Percentiles rank a stretch among this genome's conserved stretches.
Evolutionary conservation across 2,329 filamentous ascomycete genomes (phyloP).

Genomic region (Penicillium sp.): DNA sequence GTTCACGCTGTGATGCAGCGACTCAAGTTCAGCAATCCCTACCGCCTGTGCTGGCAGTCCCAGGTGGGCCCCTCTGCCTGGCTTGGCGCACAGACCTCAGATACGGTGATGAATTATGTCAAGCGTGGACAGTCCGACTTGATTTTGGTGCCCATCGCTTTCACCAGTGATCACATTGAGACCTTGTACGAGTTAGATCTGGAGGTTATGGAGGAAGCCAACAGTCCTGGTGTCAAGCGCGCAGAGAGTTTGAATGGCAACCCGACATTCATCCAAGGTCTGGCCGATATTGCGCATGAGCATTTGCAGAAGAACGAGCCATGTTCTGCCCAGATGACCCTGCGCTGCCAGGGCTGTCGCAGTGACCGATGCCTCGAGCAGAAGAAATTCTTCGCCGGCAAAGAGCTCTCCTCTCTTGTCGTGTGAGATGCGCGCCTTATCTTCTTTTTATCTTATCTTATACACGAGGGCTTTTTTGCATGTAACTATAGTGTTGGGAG

Average conservation of each 20-base stretch:
- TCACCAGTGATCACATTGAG: slow-evolving; percentile 99
- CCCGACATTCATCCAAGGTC: slow-evolving; percentile 82
- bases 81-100: slow-evolving; percentile 90
- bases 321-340: slow-evolving; percentile 83
- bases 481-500: slow-evolving; percentile 4
- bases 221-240: slow-evolving; percentile 80
- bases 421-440: slow-evolving; percentile 6
- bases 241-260: slow-evolving; percentile 91
- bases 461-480: not conserved
- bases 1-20: slow-evolving; percentile 96
- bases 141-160: slow-evolving; percentile 89
- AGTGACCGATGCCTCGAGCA: slow-evolving; percentile 80
- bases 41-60: slow-evolving; percentile 95
- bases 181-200: slow-evolving; percentile 91
- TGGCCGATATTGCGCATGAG: slow-evolving; percentile 80
- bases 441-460: not conserved
- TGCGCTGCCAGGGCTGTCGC: slow-evolving; percentile 91
- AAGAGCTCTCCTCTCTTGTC: slow-evolving; percentile 36
- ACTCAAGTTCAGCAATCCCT: slow-evolving; percentile 83
- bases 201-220: slow-evolving; percentile 83
- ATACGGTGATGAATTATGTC: slow-evolving; percentile 85
- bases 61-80: slow-evolving; percentile 95
- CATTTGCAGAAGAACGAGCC: slow-evolving; percentile 70
- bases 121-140: slow-evolving; percentile 89
- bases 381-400: slow-evolving; percentile 64